phyloP scores from a whole-genome alignment of 306 rosid genomes.

The Dryas drummondii region DNA sequence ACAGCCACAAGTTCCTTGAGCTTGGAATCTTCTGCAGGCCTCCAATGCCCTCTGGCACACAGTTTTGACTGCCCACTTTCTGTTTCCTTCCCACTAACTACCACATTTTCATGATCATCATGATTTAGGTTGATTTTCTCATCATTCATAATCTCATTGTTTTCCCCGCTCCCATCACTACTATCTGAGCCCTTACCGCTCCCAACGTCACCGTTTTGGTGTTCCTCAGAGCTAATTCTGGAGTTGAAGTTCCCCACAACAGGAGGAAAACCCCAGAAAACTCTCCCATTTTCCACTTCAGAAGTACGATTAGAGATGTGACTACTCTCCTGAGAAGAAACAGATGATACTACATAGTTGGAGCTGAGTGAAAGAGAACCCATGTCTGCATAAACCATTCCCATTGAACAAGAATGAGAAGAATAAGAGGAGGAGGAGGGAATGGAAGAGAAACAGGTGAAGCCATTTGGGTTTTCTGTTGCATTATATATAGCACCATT shows the following conservation, averaged over 20 bases:
- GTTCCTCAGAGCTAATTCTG: constrained; percentile 46
- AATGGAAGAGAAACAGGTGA: constrained; percentile 21
- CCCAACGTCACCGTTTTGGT: constrained; percentile 27
- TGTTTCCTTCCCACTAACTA: constrained; percentile 39
- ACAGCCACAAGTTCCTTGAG: constrained; percentile 88
- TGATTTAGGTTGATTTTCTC: not conserved
- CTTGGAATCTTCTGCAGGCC: constrained; percentile 96
- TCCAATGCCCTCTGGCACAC: constrained; percentile 98
- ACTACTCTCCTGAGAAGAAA: constrained; percentile 53
- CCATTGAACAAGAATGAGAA: constrained; percentile 37
- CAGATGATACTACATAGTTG: constrained; percentile 43
- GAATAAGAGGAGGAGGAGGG: constrained; percentile 31
- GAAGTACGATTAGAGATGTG: constrained; percentile 29
- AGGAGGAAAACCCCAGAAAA: constrained; percentile 58
- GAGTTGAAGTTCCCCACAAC: constrained; percentile 27
- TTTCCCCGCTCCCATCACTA: constrained; percentile 43
- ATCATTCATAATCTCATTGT: constrained; percentile 26
- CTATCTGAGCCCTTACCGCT: constrained; percentile 52
- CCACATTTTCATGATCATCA: constrained; percentile 37
- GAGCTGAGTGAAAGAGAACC: constrained; percentile 63
- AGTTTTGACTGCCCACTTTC: constrained; percentile 68
- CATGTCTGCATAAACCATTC: constrained; percentile 64
- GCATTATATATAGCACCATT: constrained; percentile 22
- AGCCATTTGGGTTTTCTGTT: constrained; percentile 37
- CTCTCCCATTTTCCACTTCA: constrained; percentile 38